Evolutionary conservation across 805 yeast species (phyloP), one percentile per base, ranked within the genome.

Genomic region (Maudiozyma pseudohumilis): DNA sequence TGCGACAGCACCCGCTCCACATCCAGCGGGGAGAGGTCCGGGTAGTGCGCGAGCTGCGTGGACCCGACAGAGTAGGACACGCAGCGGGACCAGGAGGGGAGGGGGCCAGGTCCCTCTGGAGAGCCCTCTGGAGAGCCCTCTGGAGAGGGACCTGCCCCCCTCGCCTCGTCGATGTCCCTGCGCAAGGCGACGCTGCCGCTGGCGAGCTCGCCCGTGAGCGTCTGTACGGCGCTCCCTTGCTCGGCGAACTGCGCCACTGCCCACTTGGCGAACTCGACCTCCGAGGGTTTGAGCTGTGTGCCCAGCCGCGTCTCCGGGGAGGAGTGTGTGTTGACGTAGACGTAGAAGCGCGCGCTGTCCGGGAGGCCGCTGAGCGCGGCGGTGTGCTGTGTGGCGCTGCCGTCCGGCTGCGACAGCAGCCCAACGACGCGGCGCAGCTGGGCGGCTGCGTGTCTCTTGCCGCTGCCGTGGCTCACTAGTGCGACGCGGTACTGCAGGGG

Each of bases 231-330:
- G 20, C 18, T 22, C 12, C 24, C 36, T 31, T 8, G 19, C 11
- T 8, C 18, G 3, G 29, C 17, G 22, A 52, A 44, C 21, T 42
- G 38, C 15, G 47, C 48, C n/a, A 58, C 38, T 17, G 49, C 37
- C 51, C 52, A 53, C 35, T 56, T 54, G 30, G 56, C 43, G 36
- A 49, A 58, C 16, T 46, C 49, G 7, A 56, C 45, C 35, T 58
- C 63, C 16, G 43, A 47, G 6, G 43, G 40, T 8, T 43, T 42
- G 40, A 53, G 52, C 23, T 44, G 34, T 0, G 63, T 56, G 5
- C 60, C 59, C n/a, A 53, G 23, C 39, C 49, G 47, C 3, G 56
- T 47, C 29, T 54, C 57, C 2, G 45, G 50, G 13, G 44, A 48
- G 11, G 52, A 46, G 21, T 35, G 44, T 9, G 38, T 20, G 38